Evolutionary conservation across 345 rosid species (phyloP), one percentile per base, ranked within the genome.

Genomic region (Anastatica hierochuntica): DNA sequence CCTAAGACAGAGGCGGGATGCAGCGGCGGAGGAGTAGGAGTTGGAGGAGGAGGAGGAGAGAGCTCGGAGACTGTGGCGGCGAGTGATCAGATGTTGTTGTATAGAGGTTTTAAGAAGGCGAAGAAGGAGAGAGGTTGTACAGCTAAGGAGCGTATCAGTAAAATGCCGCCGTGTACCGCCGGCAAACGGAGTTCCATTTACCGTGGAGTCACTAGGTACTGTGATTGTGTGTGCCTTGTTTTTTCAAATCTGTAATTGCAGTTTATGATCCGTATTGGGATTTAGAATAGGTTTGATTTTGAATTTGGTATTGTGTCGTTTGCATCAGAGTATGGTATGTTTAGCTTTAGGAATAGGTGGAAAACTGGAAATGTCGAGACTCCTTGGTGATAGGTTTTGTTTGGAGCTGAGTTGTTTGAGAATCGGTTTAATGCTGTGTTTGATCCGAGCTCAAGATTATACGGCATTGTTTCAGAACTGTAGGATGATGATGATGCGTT

Each of bases 181-280:
- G 98, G 98, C 9, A 92, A 92, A 78, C 90, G 98, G 66, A 92
- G 98, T 62, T 92, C 98, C 43, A 92, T 92, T 58, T 92, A 92
- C 75, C 95, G 98, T 3, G 98, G 98, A 37, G 98, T 92, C 70
- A 92, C 98, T 68, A 88, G 96, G 98, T 88, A 49, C 35, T 20
- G 41, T n/a, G n/a, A n/a, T n/a, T n/a, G n/a, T n/a, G n/a, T n/a
- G n/a, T n/a, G n/a, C n/a, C 26, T 4, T 18, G 3, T 55, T 12
- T 10, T 37, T 58, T 23, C 12, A 43, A 15, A 43, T 36, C 51
- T 7, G 10, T 7, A 27, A 27, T 35, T 53, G 5, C 11, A 47
- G 34, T n/a, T n/a, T n/a, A n/a, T n/a, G n/a, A n/a, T n/a, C n/a
- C n/a, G n/a, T n/a, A n/a, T n/a, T n/a, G n/a, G n/a, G n/a, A n/a